Conservation (phyloP, 2,329 filamentous ascomycete species). For the Leptographium procerum region DNA sequence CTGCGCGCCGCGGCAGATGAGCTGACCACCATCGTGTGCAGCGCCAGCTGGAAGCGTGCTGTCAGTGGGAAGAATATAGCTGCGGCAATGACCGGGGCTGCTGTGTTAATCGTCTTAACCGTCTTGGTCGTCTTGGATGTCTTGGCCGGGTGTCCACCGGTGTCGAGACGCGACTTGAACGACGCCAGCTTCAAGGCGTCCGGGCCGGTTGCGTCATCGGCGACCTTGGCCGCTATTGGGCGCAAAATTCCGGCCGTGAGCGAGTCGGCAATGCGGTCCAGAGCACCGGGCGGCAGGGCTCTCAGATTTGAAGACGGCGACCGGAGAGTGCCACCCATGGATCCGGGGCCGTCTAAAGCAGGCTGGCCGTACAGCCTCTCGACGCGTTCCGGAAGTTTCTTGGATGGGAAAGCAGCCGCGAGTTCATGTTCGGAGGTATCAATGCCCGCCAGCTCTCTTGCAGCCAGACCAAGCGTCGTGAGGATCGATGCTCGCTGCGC, state of each 20-base stretch:
- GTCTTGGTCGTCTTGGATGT: slow-evolving; percentile 3
- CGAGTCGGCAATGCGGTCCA: slow-evolving; percentile 56
- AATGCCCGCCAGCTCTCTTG: slow-evolving; percentile 74
- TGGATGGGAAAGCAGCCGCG: slow-evolving; percentile 61
- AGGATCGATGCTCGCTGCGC: slow-evolving; percentile 74
- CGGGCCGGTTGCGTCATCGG: slow-evolving; percentile 68
- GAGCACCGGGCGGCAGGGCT: slow-evolving; percentile 42
- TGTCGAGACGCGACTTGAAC: slow-evolving; percentile 62
- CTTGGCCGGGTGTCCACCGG: slow-evolving; percentile 16
- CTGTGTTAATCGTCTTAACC: slow-evolving; percentile 51
- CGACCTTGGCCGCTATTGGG: slow-evolving; percentile 70
- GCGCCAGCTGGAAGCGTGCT: slow-evolving; percentile 62
- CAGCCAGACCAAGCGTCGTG: slow-evolving; percentile 68
- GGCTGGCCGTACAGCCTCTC: slow-evolving; percentile 54
- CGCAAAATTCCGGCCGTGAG: slow-evolving; percentile 65
- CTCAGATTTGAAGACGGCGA: slow-evolving; percentile 26
- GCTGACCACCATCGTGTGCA: slow-evolving; percentile 24
- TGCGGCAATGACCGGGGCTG: slow-evolving; percentile 62
- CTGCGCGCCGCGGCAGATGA: slow-evolving; percentile 13
- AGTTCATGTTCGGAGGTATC: slow-evolving; percentile 43
- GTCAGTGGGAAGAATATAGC: slow-evolving; percentile 82
- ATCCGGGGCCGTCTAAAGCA: slow-evolving; percentile 1
- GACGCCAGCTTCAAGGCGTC: slow-evolving; percentile 79
- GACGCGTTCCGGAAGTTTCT: slow-evolving; percentile 61
- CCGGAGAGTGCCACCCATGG: slow-evolving; percentile 5